Evolutionary conservation across 129 eudicot genomes (phyloP).

Genomic region (Heracleum sosnowskyi): DNA sequence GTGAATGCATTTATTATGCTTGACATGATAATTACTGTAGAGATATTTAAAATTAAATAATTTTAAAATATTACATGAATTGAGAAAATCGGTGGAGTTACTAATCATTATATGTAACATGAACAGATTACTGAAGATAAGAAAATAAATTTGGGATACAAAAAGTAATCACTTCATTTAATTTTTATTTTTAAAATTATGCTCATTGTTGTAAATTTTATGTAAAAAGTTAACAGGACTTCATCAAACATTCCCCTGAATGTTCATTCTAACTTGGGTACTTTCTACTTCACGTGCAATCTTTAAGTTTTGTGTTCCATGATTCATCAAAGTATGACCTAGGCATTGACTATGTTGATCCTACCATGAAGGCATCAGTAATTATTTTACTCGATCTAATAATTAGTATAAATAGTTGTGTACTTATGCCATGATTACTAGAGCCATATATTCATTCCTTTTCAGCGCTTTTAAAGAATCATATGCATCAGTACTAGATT

Average conservation of each 20-base stretch:
- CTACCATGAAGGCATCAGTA: not conserved
- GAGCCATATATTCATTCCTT: not conserved
- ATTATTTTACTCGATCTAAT: not conserved
- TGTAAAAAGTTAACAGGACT: not conserved
- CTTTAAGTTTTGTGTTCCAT: not conserved
- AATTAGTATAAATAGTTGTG: not conserved
- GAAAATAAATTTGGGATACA: not conserved
- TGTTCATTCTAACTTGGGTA: not conserved
- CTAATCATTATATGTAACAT: not conserved
- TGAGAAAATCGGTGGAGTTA: not conserved
- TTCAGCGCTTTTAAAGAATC: not conserved
- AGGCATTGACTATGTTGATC: not conserved
- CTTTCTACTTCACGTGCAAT: not conserved
- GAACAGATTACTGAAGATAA: not conserved
- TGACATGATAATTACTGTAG: not conserved
- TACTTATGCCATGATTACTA: not conserved
- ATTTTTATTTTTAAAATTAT: not conserved
- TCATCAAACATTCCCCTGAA: not conserved
- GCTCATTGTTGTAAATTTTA: not conserved
- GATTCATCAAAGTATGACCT: not conserved
- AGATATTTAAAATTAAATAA: too few relatives aligned
- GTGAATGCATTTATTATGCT: not conserved
- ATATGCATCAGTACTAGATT: not conserved
- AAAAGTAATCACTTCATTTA: not conserved
- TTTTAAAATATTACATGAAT: not conserved